Evolutionary conservation across 108 stramenopile genomes (phyloP).

Genomic region (Pseudonitzschia multistriata): DNA sequence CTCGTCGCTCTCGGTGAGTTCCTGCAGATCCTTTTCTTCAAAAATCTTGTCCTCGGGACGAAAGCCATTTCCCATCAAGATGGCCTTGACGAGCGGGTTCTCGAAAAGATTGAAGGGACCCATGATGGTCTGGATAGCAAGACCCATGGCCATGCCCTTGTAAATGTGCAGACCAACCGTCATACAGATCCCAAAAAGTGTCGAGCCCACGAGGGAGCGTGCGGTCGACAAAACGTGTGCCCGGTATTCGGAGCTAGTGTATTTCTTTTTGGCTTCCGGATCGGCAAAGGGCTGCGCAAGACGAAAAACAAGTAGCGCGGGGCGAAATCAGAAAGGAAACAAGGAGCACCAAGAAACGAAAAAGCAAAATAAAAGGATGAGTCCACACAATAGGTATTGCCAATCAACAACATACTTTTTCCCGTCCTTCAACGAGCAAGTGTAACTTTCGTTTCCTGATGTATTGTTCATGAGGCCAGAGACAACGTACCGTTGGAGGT

Average conservation of each 20-base stretch:
- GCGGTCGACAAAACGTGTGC: conserved; percentile 52
- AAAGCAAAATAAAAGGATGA: too few species aligned
- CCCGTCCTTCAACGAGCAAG: not conserved
- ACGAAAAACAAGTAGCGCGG: too few species aligned
- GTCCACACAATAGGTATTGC: not conserved
- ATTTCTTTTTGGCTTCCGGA: conserved; percentile 61
- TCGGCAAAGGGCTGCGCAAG: not conserved
- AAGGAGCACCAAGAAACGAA: too few species aligned
- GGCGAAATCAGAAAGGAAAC: too few species aligned
- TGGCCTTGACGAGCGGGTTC: conserved; percentile 59
- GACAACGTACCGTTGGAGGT: conserved; percentile 71
- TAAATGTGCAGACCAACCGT: conserved; percentile 83
- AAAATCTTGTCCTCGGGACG: conserved; percentile 60
- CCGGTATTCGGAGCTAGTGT: conserved; percentile 55
- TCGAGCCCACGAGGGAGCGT: conserved; percentile 59
- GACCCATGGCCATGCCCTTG: conserved; percentile 86
- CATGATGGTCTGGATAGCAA: conserved; percentile 88
- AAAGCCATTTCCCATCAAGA: conserved; percentile 62
- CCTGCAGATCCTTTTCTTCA: conserved; percentile 63
- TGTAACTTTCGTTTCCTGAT: not conserved
- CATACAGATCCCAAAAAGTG: conserved; percentile 76
- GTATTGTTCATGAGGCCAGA: too few species aligned
- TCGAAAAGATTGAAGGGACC: conserved; percentile 75
- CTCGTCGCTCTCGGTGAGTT: conserved; percentile 63
- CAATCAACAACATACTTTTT: not conserved